A percentile compares a stretch with the other conserved stretches of the same genome.
Evolutionary conservation across 192 early-diverging fungal species (phyloP).

Genomic region (Linnemannia hyalina): DNA sequence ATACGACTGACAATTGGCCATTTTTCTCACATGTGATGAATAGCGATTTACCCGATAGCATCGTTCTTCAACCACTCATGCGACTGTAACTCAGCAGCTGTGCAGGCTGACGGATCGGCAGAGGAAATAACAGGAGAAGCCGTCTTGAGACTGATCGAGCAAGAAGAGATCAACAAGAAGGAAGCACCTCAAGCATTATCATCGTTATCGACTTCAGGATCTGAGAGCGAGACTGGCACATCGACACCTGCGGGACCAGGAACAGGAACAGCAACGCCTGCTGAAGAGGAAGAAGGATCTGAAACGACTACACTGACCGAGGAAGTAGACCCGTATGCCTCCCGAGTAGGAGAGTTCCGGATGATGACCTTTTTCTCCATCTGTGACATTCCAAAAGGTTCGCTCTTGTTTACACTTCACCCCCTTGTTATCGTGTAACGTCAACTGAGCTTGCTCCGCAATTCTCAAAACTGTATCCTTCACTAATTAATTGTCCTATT

Average conservation of each 20-base stretch:
- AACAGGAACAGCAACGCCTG: neutral
- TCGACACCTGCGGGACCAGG: neutral
- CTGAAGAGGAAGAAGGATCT: constrained; percentile 26
- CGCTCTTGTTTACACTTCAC: neutral
- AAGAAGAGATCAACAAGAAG: neutral
- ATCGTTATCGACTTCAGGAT: constrained; percentile 51
- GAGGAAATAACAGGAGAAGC: constrained; percentile 20
- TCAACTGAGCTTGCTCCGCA: neutral
- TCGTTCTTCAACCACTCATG: constrained; percentile 81
- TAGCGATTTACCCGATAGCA: constrained; percentile 73
- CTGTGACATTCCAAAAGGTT: constrained; percentile 43
- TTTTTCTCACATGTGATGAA: constrained; percentile 22
- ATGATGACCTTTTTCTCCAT: constrained; percentile 54
- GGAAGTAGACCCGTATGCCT: constrained; percentile 12
- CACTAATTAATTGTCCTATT: constrained; percentile 28
- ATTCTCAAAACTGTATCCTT: too few relatives aligned
- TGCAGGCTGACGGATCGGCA: constrained; percentile 40
- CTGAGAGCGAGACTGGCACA: neutral
- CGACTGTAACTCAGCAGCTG: constrained; percentile 60
- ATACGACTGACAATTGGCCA: neutral
- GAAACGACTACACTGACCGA: constrained; percentile 8
- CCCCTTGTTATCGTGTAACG: neutral
- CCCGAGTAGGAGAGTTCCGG: constrained; percentile 26
- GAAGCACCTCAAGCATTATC: neutral
- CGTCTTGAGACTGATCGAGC: constrained; percentile 13